Percentiles rank a stretch among this genome's conserved stretches.
Conservation (phyloP, 257 asterid species). For the Nicotiana benthamiana region DNA sequence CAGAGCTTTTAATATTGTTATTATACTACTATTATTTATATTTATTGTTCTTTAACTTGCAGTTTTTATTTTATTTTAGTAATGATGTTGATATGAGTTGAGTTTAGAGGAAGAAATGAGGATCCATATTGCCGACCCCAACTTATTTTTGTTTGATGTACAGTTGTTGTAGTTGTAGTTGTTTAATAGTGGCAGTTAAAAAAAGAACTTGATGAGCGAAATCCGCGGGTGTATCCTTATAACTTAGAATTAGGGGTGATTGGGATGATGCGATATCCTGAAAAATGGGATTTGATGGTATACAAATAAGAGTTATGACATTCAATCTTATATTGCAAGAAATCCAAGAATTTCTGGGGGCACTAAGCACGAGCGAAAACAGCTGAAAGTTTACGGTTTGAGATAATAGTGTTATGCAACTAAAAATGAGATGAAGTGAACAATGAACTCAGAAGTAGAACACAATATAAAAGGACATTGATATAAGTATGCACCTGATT, state of each 20-base stretch:
- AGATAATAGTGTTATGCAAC: background rate
- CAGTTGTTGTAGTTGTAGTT: too few species aligned
- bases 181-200: background rate
- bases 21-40: too few species aligned
- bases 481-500: conserved; percentile 1
- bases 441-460: background rate
- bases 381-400: background rate
- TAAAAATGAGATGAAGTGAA: background rate
- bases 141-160: too few species aligned
- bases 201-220: background rate
- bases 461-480: background rate
- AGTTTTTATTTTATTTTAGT: too few species aligned
- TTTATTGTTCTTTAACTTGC: too few species aligned
- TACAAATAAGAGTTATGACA: background rate
- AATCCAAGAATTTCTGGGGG: background rate
- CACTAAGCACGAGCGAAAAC: background rate
- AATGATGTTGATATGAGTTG: too few species aligned
- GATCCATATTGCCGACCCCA: too few species aligned
- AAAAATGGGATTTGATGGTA: background rate
- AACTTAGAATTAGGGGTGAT: background rate
- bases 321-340: background rate
- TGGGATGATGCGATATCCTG: background rate
- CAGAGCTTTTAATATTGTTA: too few species aligned
- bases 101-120: too few species aligned
- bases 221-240: background rate